Percentiles rank a stretch among this genome's conserved stretches.
phyloP scores from a whole-genome alignment of 2,329 filamentous ascomycete genomes.

The Fusarium neocosmosporiellum region DNA sequence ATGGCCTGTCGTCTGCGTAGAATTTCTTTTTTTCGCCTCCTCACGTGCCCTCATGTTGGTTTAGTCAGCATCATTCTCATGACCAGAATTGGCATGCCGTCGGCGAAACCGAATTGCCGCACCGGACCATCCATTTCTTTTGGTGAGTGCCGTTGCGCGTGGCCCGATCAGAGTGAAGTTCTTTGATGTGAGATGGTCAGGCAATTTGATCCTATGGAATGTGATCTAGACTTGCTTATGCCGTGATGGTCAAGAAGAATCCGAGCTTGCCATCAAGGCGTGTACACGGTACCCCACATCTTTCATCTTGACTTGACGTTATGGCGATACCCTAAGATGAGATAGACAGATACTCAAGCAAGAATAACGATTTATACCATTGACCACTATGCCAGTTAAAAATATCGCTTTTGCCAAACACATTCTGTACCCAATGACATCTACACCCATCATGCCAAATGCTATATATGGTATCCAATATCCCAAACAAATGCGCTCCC shows the following conservation, averaged over 20 bases:
- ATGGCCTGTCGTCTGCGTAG: background rate
- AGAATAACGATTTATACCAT: background rate
- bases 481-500: constrained; percentile 4
- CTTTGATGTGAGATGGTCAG: background rate
- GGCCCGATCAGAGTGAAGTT: background rate
- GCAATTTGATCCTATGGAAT: constrained; percentile 15
- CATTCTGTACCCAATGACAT: background rate
- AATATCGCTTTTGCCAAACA: background rate
- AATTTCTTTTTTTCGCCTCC: background rate
- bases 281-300: background rate
- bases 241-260: background rate
- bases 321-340: background rate
- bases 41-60: constrained; percentile 14
- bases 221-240: constrained; percentile 2
- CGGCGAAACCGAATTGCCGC: constrained; percentile 17
- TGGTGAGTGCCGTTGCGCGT: constrained; percentile 4
- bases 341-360: background rate
- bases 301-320: background rate
- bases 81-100: constrained; percentile 9
- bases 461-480: constrained; percentile 18
- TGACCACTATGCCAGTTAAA: background rate
- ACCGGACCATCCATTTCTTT: background rate
- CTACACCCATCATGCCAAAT: constrained; percentile 5
- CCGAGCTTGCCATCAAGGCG: background rate
- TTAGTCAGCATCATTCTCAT: constrained; percentile 4